Percentiles rank a stretch among this genome's conserved stretches.
Evolutionary conservation across 2,329 filamentous ascomycete species (phyloP).

Genomic region (Alternaria postmessia): DNA sequence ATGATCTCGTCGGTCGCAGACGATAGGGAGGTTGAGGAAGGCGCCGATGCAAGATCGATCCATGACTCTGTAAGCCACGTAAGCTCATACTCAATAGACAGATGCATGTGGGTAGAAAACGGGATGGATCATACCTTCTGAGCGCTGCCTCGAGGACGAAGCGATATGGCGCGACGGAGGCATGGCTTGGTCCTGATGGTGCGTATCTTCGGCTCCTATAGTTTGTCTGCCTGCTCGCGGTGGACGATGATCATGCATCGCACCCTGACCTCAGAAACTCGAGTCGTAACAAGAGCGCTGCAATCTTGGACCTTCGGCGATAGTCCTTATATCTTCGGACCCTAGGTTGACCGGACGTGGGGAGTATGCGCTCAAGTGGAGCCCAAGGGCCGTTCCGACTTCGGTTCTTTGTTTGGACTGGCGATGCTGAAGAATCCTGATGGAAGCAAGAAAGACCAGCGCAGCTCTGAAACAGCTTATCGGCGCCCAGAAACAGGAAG

Average conservation of each 20-base stretch:
- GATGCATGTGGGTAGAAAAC: background rate
- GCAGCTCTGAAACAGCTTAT: constrained; percentile 8
- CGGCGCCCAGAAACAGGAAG: background rate
- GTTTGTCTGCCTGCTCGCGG: constrained; percentile 32
- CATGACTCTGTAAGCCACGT: constrained; percentile 77
- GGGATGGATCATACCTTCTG: constrained; percentile 35
- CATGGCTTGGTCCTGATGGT: constrained; percentile 30
- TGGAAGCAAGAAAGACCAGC: constrained; percentile 11
- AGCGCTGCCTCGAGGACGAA: constrained; percentile 35
- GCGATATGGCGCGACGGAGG: constrained; percentile 26
- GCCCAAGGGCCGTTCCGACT: constrained; percentile 35
- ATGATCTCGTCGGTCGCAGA: constrained; percentile 87
- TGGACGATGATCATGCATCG: constrained; percentile 42
- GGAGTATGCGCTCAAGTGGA: constrained; percentile 42
- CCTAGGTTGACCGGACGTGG: constrained; percentile 23
- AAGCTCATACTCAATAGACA: constrained; percentile 14
- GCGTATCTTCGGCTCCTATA: constrained; percentile 25
- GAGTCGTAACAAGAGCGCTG: background rate
- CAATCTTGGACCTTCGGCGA: background rate
- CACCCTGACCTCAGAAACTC: constrained; percentile 1
- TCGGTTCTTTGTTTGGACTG: constrained; percentile 39
- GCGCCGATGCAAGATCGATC: constrained; percentile 92
- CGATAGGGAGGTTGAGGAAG: constrained; percentile 91
- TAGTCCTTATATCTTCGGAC: constrained; percentile 9
- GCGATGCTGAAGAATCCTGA: constrained; percentile 5